Base-by-base conservation (phyloP, 176 grass and related monocot species). In the Zoysia japonica region DNA sequence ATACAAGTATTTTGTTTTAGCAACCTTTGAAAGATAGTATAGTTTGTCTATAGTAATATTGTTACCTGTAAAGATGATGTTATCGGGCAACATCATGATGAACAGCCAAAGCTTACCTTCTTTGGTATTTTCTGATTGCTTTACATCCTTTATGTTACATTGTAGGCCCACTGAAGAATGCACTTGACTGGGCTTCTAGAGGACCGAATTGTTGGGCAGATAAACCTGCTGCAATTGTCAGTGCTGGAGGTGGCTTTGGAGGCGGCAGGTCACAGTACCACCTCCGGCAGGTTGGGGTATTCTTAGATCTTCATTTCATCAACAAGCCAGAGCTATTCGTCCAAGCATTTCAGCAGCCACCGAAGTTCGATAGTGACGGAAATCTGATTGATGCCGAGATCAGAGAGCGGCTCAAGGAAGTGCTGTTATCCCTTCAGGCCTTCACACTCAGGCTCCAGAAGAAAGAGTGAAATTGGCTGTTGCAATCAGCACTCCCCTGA, bases 221-320 rank as follows among this genome's bases (percentile, higher is more conserved):
- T 80, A 97, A 94, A 79, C 68, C 94, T 43, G 94, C 94, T 47
- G 94, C 91, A 7, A 87, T 97, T 49, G 70, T 97, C 20, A 94
- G 91, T 16, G 85, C 89, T 3, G 91, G 87, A 44, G 94, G 91
- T 44, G 69, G 83, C 17, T 94, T 89, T 61, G 91, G 94, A 50
- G 91, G 94, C 0, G 71, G 81, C 47, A 84, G 83, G 61, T 86
- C 91, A 1, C 94, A 97, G 62, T 94, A 92, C 77, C 94, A 97
- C 81, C 87, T 97, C 67, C 87, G 91, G 16, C 94, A 97, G 56
- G 86, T 97, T 20, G 94, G 94, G 5, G 91, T 94, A 35, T 92
- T 88, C 72, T 43, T 97, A 54, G 94, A 97, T 85, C 91, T 97
- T 73, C 91, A 97, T 80, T 97, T 97, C 83, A 97, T 97, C 86